Evolutionary conservation across 2,329 filamentous ascomycete species (phyloP), one percentile per base, ranked within the genome.

Genomic region (Sporothrix luriei): DNA sequence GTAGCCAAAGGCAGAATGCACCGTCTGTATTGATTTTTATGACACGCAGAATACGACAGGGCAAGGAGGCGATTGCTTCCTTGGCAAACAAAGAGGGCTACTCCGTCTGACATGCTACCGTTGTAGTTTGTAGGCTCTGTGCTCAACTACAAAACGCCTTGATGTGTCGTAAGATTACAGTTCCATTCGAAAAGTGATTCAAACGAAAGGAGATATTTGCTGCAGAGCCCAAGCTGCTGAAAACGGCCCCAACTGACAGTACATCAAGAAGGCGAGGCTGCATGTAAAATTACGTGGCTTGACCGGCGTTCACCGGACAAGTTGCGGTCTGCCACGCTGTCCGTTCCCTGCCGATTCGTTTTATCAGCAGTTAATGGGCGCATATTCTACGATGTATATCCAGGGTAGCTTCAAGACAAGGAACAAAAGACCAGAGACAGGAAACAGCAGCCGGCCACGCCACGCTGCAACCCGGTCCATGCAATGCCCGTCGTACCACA

Each of bases 231-330:
- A 16, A 43, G 13, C 16, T n/a, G 57, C 57, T 46, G 57, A 16
- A 24, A 26, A 16, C 24, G n/a, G 21, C 38, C n/a, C n/a, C 57
- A 46, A 57, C 19, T 3, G 4, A 7, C 9, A 33, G 5, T 7
- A 33, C 9, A 33, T 9, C 33, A 33, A 33, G 38, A 46, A 33
- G 57, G 10, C 21, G 43, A 46, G 21, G 57, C 57, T 10, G 38
- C 57, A 62, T 7, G 21, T 62, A 10, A 62, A 46, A 62, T 62
- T 62, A n/a, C 57, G 38, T 61, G 57, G 57, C 57, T 46, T 61
- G 57, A 38, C 38, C 38, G 40, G 38, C 13, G 13, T 16, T 62
- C 21, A 21, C 46, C 24, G 38, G n/a, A 26, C 33, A 46, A 46
- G 26, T 62, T 46, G 57, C 14, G 33, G 21, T 21, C 33, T 40